Percentiles rank a stretch among this genome's conserved stretches.
These are phyloP conservation scores for Leccinum truebloodii DNA, from an alignment of 768 basidiomycete species.

Conservation along the genomic window DNA sequence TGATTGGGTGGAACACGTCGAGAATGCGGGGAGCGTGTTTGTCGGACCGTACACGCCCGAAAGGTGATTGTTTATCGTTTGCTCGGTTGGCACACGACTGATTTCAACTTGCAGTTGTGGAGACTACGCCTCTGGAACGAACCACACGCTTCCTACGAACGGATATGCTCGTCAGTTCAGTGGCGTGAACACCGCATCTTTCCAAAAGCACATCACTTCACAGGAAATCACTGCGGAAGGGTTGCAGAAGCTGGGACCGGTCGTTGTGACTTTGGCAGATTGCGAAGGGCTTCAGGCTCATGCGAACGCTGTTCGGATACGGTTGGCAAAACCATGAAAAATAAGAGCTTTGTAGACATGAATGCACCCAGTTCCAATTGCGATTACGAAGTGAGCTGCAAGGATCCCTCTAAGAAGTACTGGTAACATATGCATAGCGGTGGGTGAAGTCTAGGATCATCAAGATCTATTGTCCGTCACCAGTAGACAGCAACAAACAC, in stretches of 20 bases:
- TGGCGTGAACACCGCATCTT: constrained; percentile 94
- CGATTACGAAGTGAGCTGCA: constrained; percentile 3
- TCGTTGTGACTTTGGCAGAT: constrained; percentile 87
- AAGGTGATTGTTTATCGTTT: constrained; percentile 56
- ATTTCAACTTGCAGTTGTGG: constrained; percentile 66
- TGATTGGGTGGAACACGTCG: constrained; percentile 60
- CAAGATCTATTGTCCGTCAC: constrained; percentile 18
- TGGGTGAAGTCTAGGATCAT: constrained; percentile 21
- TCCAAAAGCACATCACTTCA: constrained; percentile 99
- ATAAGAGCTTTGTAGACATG: neutral
- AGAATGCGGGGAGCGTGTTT: constrained; percentile 97
- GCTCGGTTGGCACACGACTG: constrained; percentile 5
- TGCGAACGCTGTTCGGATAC: constrained; percentile 92
- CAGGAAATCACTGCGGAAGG: constrained; percentile 87
- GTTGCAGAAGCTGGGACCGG: constrained; percentile 75
- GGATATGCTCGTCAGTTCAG: constrained; percentile 98
- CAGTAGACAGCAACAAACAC: constrained; percentile 13
- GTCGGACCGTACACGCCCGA: constrained; percentile 95
- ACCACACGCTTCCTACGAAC: constrained; percentile 95
- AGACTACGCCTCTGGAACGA: constrained; percentile 98
- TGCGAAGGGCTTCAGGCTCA: constrained; percentile 95
- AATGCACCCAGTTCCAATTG: constrained; percentile 1
- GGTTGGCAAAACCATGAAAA: constrained; percentile 42
- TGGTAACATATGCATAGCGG: constrained; percentile 15
- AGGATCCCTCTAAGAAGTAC: constrained; percentile 12